Evolutionary conservation across 768 basidiomycete species (phyloP), one percentile per base, ranked within the genome.

Genomic region (Tylopilus vinaceipallidus): DNA sequence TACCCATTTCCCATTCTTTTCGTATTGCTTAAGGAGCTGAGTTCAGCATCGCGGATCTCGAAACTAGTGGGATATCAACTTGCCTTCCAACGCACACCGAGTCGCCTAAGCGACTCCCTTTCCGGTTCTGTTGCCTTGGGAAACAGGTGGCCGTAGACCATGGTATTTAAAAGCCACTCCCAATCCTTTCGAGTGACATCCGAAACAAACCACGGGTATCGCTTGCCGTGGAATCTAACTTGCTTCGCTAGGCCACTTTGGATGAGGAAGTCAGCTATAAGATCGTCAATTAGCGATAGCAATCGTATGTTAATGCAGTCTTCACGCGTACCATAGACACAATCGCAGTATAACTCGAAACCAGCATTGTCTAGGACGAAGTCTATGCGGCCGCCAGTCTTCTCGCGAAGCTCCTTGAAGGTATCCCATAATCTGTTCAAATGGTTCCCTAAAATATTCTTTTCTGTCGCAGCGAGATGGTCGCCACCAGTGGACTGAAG

Each of bases 401-500:
- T 83, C 47, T 79, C 76, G 42, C 82, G 80, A 40, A 93, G 75
- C 8, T 76, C 76, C 60, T 83, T 83, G 42, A 93, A 82, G 49
- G 80, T 71, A 17, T 86, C 80, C 90, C 91, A 94, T 9, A 92
- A 71, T 17, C 78, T 68, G 35, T 71, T 64, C 53, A 91, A 73
- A 62, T 93, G 76, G 69, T 97, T 95, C 30, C 93, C 94, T 26
- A 97, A 76, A 55, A 97, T 97, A 59, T 97, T 97, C 73, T 95
- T 94, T 71, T 95, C 93, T 2, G 95, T 94, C 2, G 92, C 91
- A 3, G 94, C 94, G 38, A 98, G 83, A 53, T 91, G 83, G 39
- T 93, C 95, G n/a, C 93, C 92, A 11, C 94, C 95, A 16, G 94
- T 95, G 13, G 93, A 94, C 65, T 98, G 95, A n/a, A 97, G 77